Evolutionary conservation across 2,329 filamentous ascomycete species (phyloP).

Genomic region (Podosphaera leucotricha): DNA sequence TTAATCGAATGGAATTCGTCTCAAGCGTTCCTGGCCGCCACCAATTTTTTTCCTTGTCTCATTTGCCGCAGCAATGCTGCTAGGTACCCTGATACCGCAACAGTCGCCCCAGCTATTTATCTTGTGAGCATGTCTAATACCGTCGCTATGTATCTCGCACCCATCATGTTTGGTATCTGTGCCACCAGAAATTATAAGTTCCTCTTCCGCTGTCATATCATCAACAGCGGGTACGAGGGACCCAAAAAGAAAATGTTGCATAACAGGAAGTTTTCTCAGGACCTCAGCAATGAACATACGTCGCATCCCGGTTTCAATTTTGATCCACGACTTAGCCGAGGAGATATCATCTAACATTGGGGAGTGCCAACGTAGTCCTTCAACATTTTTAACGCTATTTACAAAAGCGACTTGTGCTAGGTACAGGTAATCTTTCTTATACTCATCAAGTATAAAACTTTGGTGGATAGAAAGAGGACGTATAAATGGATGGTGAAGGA

Average conservation of each 20-base stretch:
- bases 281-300: slow-evolving; percentile 95
- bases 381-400: slow-evolving; percentile 88
- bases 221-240: slow-evolving; percentile 56
- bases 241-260: slow-evolving; percentile 96
- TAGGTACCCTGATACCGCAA: slow-evolving; percentile 93
- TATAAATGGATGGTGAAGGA: slow-evolving; percentile 62
- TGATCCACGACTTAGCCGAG: slow-evolving; percentile 66
- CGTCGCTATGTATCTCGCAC: slow-evolving; percentile 38
- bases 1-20: slow-evolving; percentile 64
- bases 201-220: slow-evolving; percentile 50
- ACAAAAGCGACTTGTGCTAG: slow-evolving; percentile 84
- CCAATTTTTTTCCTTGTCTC: slow-evolving; percentile 58
- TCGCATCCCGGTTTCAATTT: slow-evolving; percentile 86
- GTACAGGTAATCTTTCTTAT: slow-evolving; percentile 63
- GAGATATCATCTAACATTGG: slow-evolving; percentile 98
- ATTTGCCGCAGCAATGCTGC: slow-evolving; percentile 71
- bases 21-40: slow-evolving; percentile 31
- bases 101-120: slow-evolving; percentile 75
- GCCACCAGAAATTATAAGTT: slow-evolving; percentile 22
- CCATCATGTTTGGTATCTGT: slow-evolving; percentile 25
- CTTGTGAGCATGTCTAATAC: slow-evolving; percentile 47
- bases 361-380: slow-evolving; percentile 83
- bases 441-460: slow-evolving; percentile 67
- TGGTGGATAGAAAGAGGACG: slow-evolving; percentile 71
- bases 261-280: slow-evolving; percentile 77